These are phyloP conservation scores for Lichtheimia ornata DNA, from an alignment of 371 early-diverging fungal species.

Conservation along the genomic window DNA sequence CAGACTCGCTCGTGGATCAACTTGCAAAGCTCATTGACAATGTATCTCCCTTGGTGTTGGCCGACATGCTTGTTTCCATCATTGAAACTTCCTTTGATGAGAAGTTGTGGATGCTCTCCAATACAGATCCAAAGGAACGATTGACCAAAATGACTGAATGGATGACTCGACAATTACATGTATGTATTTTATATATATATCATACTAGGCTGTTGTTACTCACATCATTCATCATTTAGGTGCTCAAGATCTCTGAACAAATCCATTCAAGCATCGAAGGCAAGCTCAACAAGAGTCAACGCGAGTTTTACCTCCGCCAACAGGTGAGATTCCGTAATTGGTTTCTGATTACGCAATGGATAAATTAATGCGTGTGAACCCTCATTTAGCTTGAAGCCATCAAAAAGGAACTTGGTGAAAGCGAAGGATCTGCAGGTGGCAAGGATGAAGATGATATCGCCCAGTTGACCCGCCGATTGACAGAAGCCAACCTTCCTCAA, in stretches of 20 bases:
- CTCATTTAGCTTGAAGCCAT: slow-evolving; percentile 72
- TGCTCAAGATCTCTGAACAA: slow-evolving; percentile 78
- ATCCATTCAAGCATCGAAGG: slow-evolving; percentile 80
- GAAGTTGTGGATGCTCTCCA: slow-evolving; percentile 66
- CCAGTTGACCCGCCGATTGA: slow-evolving; percentile 54
- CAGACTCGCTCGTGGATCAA: slow-evolving; percentile 65
- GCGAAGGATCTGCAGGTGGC: slow-evolving; percentile 4
- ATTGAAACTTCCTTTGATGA: slow-evolving; percentile 76
- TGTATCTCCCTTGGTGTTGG: slow-evolving; percentile 62
- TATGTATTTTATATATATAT: slow-evolving; percentile 19
- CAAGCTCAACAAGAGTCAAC: slow-evolving; percentile 76
- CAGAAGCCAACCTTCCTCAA: slow-evolving; percentile 63
- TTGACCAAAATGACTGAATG: slow-evolving; percentile 63
- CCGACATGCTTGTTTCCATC: slow-evolving; percentile 73
- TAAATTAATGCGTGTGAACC: slow-evolving; percentile 7
- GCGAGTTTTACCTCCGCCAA: slow-evolving; percentile 84
- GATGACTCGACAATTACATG: slow-evolving; percentile 78
- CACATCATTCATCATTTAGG: slow-evolving; percentile 38
- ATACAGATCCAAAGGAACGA: slow-evolving; percentile 59
- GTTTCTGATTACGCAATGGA: neutral
- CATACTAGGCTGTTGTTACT: neutral
- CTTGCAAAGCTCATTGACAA: slow-evolving; percentile 69
- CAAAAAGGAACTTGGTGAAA: slow-evolving; percentile 78
- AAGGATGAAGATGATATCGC: slow-evolving; percentile 64
- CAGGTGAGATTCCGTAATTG: slow-evolving; percentile 49